Conservation (phyloP, 805 yeast species). For the Schwanniomyces yamadae region DNA sequence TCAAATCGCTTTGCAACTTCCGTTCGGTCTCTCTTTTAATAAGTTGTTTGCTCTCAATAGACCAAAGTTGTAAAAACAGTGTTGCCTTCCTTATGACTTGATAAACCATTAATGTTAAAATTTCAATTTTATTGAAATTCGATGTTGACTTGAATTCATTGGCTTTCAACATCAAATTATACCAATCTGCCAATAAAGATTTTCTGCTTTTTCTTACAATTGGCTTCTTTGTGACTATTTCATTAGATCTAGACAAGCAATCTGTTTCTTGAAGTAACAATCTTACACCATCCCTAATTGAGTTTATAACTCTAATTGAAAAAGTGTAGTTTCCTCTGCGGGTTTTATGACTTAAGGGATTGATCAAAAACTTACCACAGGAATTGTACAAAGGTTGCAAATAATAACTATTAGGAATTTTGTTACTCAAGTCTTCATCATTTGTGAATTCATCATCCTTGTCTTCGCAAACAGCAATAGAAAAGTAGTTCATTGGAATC, state of each 20-base stretch:
- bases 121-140: conserved; percentile 55
- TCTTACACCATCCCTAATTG: conserved; percentile 73
- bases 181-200: conserved; percentile 76
- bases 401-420: conserved; percentile 44
- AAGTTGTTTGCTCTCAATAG: conserved; percentile 54
- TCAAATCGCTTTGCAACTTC: conserved; percentile 35
- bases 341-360: conserved; percentile 55
- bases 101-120: conserved; percentile 59
- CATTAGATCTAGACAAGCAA: conserved; percentile 72
- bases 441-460: conserved; percentile 25
- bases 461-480: conserved; percentile 39
- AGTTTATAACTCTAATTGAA: conserved; percentile 56
- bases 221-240: conserved; percentile 62
- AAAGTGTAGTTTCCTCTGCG: conserved; percentile 47
- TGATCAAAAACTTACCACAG: conserved; percentile 63
- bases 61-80: conserved; percentile 70
- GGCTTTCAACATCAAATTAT: conserved; percentile 71
- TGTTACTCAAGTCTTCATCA: conserved; percentile 35
- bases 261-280: conserved; percentile 62
- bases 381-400: conserved; percentile 56
- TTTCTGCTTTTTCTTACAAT: conserved; percentile 64
- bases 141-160: conserved; percentile 69
- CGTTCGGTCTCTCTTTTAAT: conserved; percentile 36
- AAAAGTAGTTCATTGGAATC: conserved; percentile 83
- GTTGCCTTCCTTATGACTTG: conserved; percentile 67